Base-by-base conservation (phyloP, 768 basidiomycete genomes). In the Psilocybe cyanescens region DNA sequence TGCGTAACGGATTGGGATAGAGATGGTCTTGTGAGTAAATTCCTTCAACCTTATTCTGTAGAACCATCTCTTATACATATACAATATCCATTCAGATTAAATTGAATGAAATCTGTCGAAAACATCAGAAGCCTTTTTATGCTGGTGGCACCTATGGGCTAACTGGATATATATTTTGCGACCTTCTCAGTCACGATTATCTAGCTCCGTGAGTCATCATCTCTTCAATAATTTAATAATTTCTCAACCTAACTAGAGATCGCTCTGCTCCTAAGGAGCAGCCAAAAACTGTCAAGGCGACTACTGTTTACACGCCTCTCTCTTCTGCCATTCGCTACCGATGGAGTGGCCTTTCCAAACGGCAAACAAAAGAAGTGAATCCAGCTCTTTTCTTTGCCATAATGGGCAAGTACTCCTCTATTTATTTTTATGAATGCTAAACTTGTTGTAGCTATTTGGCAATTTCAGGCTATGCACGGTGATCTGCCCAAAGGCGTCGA, bases 151-250 rank as follows among this genome's bases (percentile, higher is more conserved):
- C 91, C 14, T 96, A 94, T 72, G 97, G 97, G 19, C 80, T 96
- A 61, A 78, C 88, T 49, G 97, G 97, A 14, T 99, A 94, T 75
- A 94, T 97, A 69, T 97, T 98, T 71, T 94, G 94, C 64, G 96
- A 99, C 72, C 81, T 99, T 58, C 79, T 95, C 59, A 81, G 85
- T 58, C 97, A 97, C 69, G 89, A 95, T 63, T 94, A 90, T 73
- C 86, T 97, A 63, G 78, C 88, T 49, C 86, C 89, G 97, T 96
- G 76, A 77, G 95, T 74, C 39, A 28, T 51, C 59, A 44, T 59
- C 57, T 46, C 19, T 58, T 31, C 39, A 53, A 17, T 49, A 24
- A 29, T 56, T n/a, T 17, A 44, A 54, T 37, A 44, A 46, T 2
- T 58, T 33, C 49, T 33, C 53, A 46, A 57, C 48, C 56, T 55